A percentile compares a stretch with the other conserved stretches of the same genome.
Conservation (phyloP, 2,329 filamentous ascomycete species). For the Helminthosporium solani region DNA sequence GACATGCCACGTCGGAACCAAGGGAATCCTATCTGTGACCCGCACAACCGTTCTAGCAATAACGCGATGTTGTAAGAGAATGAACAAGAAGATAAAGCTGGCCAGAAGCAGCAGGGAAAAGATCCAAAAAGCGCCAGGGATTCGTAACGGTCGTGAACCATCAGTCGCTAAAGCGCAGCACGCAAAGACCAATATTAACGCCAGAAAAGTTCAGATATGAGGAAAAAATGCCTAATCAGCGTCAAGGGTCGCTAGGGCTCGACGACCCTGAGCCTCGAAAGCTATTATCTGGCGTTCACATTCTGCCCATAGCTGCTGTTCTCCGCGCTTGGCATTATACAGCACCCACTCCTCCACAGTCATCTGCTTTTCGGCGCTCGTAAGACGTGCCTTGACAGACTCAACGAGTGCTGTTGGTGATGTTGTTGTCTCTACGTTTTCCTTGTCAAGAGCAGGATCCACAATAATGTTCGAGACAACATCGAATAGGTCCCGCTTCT, state of each 20-base stretch:
- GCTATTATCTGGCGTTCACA: slow-evolving; percentile 79
- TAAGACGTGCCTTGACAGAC: slow-evolving; percentile 61
- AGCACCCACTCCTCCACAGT: slow-evolving; percentile 91
- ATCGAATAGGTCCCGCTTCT: slow-evolving; percentile 26
- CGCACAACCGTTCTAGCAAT: too few relatives aligned
- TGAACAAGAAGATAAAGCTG: background rate
- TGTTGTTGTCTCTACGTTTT: slow-evolving; percentile 19
- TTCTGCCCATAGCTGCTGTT: slow-evolving; percentile 74
- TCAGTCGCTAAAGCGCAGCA: background rate
- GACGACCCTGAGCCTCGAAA: slow-evolving; percentile 80
- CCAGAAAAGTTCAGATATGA: background rate
- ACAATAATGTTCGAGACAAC: slow-evolving; percentile 31
- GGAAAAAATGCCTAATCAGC: slow-evolving; percentile 30
- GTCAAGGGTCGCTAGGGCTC: slow-evolving; percentile 76
- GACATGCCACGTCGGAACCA: background rate
- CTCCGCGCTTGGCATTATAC: slow-evolving; percentile 75
- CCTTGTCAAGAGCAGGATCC: slow-evolving; percentile 35
- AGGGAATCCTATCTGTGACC: too few relatives aligned
- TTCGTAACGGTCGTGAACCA: background rate
- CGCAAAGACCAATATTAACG: background rate
- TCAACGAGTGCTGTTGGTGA: slow-evolving; percentile 47
- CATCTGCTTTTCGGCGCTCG: slow-evolving; percentile 80
- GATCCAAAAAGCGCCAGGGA: background rate
- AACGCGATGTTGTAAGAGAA: too few relatives aligned
- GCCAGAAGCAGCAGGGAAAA: too few relatives aligned